Evolutionary conservation across 768 basidiomycete species (phyloP).

Genomic region (Boletus eberwhitei): DNA sequence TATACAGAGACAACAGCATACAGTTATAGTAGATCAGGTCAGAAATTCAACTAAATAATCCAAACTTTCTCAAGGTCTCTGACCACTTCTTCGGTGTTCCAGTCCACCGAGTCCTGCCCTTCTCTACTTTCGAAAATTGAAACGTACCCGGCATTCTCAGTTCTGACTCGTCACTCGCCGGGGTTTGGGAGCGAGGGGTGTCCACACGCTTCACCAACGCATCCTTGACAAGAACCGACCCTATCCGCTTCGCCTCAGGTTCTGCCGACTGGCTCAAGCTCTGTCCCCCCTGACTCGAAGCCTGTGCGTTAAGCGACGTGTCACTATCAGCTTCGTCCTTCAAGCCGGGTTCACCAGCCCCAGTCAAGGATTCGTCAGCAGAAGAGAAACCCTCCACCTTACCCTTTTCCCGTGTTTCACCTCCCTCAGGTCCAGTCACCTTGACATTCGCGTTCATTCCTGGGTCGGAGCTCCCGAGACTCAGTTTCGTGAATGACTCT

Average conservation of each 20-base stretch:
- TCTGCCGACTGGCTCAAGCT: background rate
- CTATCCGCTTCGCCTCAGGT: background rate
- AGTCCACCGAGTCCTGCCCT: background rate
- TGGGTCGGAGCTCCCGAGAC: constrained; percentile 31
- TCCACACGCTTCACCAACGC: background rate
- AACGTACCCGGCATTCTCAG: constrained; percentile 55
- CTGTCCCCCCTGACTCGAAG: background rate
- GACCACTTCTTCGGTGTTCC: constrained; percentile 17
- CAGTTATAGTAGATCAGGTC: background rate
- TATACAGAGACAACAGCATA: background rate
- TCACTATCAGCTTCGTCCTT: constrained; percentile 7
- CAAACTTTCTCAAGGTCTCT: constrained; percentile 21
- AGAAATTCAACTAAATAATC: constrained; percentile 20
- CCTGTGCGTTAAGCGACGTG: constrained; percentile 1
- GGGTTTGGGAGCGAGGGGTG: constrained; percentile 1
- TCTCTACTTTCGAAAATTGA: constrained; percentile 22
- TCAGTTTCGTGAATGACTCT: constrained; percentile 25
- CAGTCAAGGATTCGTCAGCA: constrained; percentile 20
- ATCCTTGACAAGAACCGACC: background rate
- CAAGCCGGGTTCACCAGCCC: constrained; percentile 12
- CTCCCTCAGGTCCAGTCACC: constrained; percentile 33
- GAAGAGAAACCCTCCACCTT: constrained; percentile 21
- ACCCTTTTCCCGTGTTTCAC: constrained; percentile 20
- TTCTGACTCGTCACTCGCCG: constrained; percentile 30
- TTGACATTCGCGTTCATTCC: constrained; percentile 42